Base-by-base conservation (phyloP, 208 protist genomes). In the Leishmania guyanensis region DNA sequence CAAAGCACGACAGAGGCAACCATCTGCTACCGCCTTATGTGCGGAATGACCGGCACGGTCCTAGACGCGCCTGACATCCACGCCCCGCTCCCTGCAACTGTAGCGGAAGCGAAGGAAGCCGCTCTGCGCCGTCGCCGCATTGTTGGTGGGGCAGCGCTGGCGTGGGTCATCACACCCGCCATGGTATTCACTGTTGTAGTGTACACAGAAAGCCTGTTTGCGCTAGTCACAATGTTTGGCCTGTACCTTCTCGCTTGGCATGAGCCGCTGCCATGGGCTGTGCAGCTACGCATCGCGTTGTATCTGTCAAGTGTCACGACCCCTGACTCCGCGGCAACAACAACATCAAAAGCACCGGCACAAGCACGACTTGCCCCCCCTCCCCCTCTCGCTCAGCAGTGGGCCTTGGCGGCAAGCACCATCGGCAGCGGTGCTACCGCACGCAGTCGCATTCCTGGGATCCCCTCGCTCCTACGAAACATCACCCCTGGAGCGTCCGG, bases 171-270 rank as follows among this genome's bases (percentile, higher is more conserved):
- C 53, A 90, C 85, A 36, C 94, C 94, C 5, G 75, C 94, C 33
- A 84, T 86, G 80, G 87, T 97, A 6, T 97, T 96, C 85, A 88
- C 89, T 9, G 90, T 94, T 26, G 89, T 79, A 50, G 66, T 87
- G n/a, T 97, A 97, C 86, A 97, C 94, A 5, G 92, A 97, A 69
- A 92, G 88, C 73, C 69, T 94, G 29, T 97, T 94, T 76, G 86
- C 88, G 0, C 77, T 94, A 10, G 69, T 89, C 39, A 89, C 89
- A 0, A 90, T 97, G 58, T 8, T 88, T 3, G 94, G 89, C 17
- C 43, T 97, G 0, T 95, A 96, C 86, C 72, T 84, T 6, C 79
- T 95, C 50, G 79, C 82, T 43, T 75, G 70, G 72, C 81, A 85
- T 77, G 82, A 80, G 12, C 85, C 85, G 17, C 75, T 88, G 0